A percentile compares a stretch with the other conserved stretches of the same genome.
Conservation (phyloP, 768 basidiomycete genomes). For the Pulveroboletus sp. region DNA sequence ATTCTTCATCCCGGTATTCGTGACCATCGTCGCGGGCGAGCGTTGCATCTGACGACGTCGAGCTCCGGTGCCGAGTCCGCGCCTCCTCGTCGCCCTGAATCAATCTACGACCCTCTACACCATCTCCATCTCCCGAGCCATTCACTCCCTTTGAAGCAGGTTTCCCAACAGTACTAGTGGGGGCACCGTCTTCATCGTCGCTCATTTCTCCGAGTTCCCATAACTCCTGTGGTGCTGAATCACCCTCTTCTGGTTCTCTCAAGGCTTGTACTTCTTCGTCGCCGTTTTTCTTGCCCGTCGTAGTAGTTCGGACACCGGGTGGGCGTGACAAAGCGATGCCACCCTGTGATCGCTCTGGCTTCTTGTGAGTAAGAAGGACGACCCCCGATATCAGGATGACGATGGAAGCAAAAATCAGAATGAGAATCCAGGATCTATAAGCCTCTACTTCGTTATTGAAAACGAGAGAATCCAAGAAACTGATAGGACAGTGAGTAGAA, state of each 20-base stretch:
- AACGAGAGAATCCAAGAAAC: slow-evolving; percentile 62
- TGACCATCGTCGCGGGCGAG: slow-evolving; percentile 19
- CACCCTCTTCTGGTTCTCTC: slow-evolving; percentile 35
- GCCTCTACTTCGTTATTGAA: slow-evolving; percentile 85
- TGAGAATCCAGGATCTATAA: slow-evolving; percentile 86
- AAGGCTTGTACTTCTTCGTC: slow-evolving; percentile 34
- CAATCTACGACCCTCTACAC: slow-evolving; percentile 26
- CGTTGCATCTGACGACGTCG: slow-evolving; percentile 38
- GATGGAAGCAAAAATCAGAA: slow-evolving; percentile 85
- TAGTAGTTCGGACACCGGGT: slow-evolving; percentile 22
- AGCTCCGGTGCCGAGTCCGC: slow-evolving; percentile 32
- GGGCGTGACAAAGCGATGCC: slow-evolving; percentile 27
- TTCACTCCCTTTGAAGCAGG: slow-evolving; percentile 19
- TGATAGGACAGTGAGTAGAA: slow-evolving; percentile 19
- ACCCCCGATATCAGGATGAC: slow-evolving; percentile 85
- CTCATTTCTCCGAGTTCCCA: slow-evolving; percentile 76
- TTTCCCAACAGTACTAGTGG: slow-evolving; percentile 37
- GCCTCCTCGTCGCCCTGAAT: slow-evolving; percentile 46
- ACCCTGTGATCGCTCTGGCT: slow-evolving; percentile 53
- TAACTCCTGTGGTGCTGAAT: slow-evolving; percentile 35
- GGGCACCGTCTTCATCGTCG: slow-evolving; percentile 55
- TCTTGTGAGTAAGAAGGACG: slow-evolving; percentile 90
- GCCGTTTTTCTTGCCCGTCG: slow-evolving; percentile 11
- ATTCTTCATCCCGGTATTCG: slow-evolving; percentile 29
- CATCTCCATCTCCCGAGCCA: slow-evolving; percentile 9